Evolutionary conservation across 192 early-diverging fungal species (phyloP).

Genomic region (Coemansia sp.): DNA sequence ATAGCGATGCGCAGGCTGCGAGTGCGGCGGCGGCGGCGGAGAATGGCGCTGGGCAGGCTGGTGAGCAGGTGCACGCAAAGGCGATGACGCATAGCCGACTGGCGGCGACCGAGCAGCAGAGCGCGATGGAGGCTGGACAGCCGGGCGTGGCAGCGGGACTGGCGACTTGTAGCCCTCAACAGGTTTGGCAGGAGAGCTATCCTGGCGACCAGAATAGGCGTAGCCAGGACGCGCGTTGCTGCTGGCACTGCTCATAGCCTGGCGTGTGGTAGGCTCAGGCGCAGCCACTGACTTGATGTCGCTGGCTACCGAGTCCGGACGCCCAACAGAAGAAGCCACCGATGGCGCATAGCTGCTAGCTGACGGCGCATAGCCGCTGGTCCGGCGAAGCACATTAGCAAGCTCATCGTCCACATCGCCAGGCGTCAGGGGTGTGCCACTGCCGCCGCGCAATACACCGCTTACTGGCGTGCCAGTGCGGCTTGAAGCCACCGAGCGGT

Average conservation of each 20-base stretch:
- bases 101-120: slow-evolving; percentile 20
- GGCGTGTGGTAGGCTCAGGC: slow-evolving; percentile 20
- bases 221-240: slow-evolving; percentile 16
- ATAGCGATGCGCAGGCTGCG: slow-evolving; percentile 5
- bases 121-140: slow-evolving; percentile 21
- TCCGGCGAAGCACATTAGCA: slow-evolving; percentile 51
- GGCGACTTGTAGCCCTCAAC: slow-evolving; percentile 7
- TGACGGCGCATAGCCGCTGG: slow-evolving; percentile 49
- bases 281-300: slow-evolving; percentile 34
- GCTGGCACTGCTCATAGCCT: slow-evolving; percentile 6
- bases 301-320: slow-evolving; percentile 37
- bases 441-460: slow-evolving; percentile 38
- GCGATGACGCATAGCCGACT: slow-evolving; percentile 30
- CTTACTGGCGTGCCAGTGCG: slow-evolving; percentile 14
- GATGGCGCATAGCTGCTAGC: slow-evolving; percentile 37
- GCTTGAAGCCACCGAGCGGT: slow-evolving; percentile 19
- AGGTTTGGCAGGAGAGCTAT: slow-evolving; percentile 12
- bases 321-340: slow-evolving; percentile 15
- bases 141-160: slow-evolving; percentile 10
- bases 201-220: slow-evolving; percentile 7
- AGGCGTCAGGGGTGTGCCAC: slow-evolving; percentile 22
- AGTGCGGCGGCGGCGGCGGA: slow-evolving; percentile 19
- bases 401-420: slow-evolving; percentile 49
- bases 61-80: slow-evolving; percentile 33
- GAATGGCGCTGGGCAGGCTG: slow-evolving; percentile 37